Percentiles rank a stretch among this genome's conserved stretches.
phyloP scores from a whole-genome alignment of 352 stramenopile genomes.

The Phytophthora capsici region DNA sequence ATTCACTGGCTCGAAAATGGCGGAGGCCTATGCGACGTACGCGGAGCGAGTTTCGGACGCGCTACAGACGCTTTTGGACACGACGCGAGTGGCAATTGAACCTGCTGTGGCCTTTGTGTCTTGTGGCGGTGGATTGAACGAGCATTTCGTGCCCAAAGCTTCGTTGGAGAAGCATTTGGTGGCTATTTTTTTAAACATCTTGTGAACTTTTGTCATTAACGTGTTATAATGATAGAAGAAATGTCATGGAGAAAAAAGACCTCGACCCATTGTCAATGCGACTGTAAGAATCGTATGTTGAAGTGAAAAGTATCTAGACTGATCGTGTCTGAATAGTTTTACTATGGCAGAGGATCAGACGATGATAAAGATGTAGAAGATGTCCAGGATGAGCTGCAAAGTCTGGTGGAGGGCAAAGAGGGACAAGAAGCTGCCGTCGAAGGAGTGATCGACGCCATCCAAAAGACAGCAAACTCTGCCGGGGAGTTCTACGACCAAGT shows the following conservation, averaged over 20 bases:
- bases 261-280: conserved; percentile 31
- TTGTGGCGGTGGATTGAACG: conserved; percentile 25
- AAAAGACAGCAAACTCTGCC: conserved; percentile 28
- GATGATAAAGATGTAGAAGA: background rate
- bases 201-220: conserved; percentile 8
- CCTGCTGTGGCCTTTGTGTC: conserved; percentile 44
- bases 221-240: conserved; percentile 26
- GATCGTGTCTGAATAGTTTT: conserved; percentile 26
- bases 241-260: conserved; percentile 33
- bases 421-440: background rate
- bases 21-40: conserved; percentile 31
- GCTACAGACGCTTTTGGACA: conserved; percentile 43
- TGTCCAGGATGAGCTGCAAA: conserved; percentile 10
- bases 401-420: conserved; percentile 26
- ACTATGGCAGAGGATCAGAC: conserved; percentile 27
- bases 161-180: conserved; percentile 56
- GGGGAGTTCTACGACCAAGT: conserved; percentile 53
- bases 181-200: background rate
- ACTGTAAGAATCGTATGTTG: conserved; percentile 17
- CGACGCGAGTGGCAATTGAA: conserved; percentile 40
- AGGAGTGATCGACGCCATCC: conserved; percentile 37
- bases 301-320: conserved; percentile 2
- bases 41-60: conserved; percentile 30
- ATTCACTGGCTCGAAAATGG: conserved; percentile 40
- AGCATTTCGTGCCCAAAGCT: conserved; percentile 49